Base-by-base conservation (phyloP, 2,329 filamentous ascomycete genomes). In the Sodiomyces alkalinus region DNA sequence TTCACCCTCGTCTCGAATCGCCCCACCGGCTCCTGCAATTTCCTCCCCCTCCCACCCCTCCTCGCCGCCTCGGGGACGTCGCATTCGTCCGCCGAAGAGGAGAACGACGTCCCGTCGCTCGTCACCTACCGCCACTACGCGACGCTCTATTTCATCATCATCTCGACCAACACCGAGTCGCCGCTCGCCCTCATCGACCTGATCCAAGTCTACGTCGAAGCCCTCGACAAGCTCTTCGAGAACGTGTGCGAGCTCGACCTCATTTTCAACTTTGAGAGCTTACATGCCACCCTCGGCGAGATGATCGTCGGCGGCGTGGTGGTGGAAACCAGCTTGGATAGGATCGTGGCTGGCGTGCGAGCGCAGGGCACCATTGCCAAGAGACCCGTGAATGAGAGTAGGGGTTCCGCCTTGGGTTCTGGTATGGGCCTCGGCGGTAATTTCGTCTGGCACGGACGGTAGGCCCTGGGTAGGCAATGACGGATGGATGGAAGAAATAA, bases 71-170 rank as follows among this genome's bases (percentile, higher is more conserved):
- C 77, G 23, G 53, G 74, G 55, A 60, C 80, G 46, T 55, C 78
- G 15, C 72, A 44, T 47, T 79, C 50, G 53, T 78, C 55, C 45
- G 78, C 55, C 45, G 69, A 75, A 21, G 76, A 73, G 32, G 71
- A 80, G 55, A 86, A 83, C 48, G 90, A 96, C 55, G 79, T 85
- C 8, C 90, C 90, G 7, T 90, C 85, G 5, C 80, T 96, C 34
- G 85, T 98, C 25, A 96, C 90, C 7, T 98, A 98, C 64, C 83
- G 90, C 33, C 82, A 93, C 64, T 98, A 96, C 49, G 90, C 90
- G 7, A 98, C 90, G 1, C 78, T 98, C 36, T 96, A 92, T 59
- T 98, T 98, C 61, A 98, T 98, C 54, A 65, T 98, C 50, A 98
- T 98, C 46, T 90, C 80, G 19, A 98, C 92, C 4, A 83, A 85